Evolutionary conservation across 352 stramenopile genomes (phyloP), one percentile per base, ranked within the genome.

Genomic region (Pythium insidiosum): DNA sequence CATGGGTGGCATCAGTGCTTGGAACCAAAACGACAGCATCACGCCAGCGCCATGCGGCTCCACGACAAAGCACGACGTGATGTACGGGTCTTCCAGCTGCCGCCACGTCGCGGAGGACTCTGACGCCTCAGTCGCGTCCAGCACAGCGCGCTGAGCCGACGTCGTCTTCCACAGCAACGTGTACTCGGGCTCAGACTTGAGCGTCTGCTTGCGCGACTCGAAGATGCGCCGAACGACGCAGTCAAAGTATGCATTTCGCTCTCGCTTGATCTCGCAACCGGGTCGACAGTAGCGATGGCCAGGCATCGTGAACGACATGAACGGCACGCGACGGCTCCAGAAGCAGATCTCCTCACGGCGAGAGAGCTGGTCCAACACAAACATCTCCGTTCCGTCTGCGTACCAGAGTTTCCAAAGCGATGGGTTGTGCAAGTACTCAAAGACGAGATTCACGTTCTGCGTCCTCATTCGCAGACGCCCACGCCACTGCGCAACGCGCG

Each of bases 141-240:
- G 41, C 1, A 69, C 38, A 4, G 54, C 25, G 9, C 51, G 51
- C 20, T 69, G 60, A 11, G 49, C 48, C 2, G 63, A 57, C 2
- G 51, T 67, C 15, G 63, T 73, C 31, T 73, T 70, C 63, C 63
- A 73, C 23, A 73, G 38, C 20, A 68, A 30, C 7, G 56, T 69
- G 30, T 49, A 60, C 34, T 50, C 40, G 4, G 53, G 52, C 13
- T 45, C 25, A 6, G 20, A 12, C 3, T 31, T 38, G 5, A 29
- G 23, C 24, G 12, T 13, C 0, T 41, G 29, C 9, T 48, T 56
- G 18, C 43, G 48, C 19, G 52, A 25, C 5, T 67, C 56, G n/a
- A 60, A 49, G 13, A 66, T 63, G 23, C 62, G 62, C 6, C 62
- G 55, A 13, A 68, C 41, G 7, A 66, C 46, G 20, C 47, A 63